phyloP scores from a whole-genome alignment of 2,329 filamentous ascomycete species.

The Exutisphaerella laricina region DNA sequence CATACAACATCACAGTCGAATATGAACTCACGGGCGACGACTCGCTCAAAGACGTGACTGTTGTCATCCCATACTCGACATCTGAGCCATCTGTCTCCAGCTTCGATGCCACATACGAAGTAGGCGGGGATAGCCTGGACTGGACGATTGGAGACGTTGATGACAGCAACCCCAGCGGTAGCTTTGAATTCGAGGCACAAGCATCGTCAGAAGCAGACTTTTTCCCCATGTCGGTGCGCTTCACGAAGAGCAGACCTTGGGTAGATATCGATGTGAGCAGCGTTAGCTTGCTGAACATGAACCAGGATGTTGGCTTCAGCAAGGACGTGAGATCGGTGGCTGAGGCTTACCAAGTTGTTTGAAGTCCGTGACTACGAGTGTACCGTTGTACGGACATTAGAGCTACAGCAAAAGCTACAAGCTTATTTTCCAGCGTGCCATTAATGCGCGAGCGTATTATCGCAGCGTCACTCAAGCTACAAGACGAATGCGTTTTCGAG shows the following conservation, averaged over 20 bases:
- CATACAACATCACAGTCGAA: constrained; percentile 86
- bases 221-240: constrained; percentile 93
- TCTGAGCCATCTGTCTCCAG: constrained; percentile 84
- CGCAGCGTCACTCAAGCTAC: too few relatives aligned
- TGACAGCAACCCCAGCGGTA: constrained; percentile 73
- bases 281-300: constrained; percentile 66
- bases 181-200: constrained; percentile 92
- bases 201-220: constrained; percentile 87
- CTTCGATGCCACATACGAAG: constrained; percentile 91
- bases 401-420: neutral
- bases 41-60: constrained; percentile 72
- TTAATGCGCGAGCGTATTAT: too few relatives aligned
- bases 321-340: constrained; percentile 74
- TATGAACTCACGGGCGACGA: constrained; percentile 86
- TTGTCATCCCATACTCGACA: constrained; percentile 79
- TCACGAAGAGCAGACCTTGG: constrained; percentile 79
- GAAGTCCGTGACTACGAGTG: constrained; percentile 27
- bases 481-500: too few relatives aligned
- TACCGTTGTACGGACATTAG: neutral
- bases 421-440: neutral
- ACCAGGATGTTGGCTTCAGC: constrained; percentile 73
- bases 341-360: constrained; percentile 72
- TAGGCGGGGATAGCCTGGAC: constrained; percentile 85
- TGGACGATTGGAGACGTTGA: constrained; percentile 88
- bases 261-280: constrained; percentile 88